A percentile compares a stretch with the other conserved stretches of the same genome.
These are phyloP conservation scores for Solanum tarapatanum DNA, from an alignment of 257 asterid species.

Conservation along the genomic window DNA sequence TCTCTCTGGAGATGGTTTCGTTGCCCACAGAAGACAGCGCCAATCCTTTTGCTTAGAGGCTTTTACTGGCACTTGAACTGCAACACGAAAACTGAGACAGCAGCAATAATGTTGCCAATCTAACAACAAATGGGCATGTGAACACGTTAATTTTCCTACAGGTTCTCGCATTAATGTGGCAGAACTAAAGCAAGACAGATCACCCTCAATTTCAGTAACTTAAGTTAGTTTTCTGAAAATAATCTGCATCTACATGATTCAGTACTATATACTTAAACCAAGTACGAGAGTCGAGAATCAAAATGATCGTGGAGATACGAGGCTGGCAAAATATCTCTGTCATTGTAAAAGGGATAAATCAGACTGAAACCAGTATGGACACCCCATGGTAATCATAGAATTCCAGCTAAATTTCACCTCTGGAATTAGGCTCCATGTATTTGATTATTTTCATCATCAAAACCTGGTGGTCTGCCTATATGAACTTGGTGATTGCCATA, in stretches of 20 bases:
- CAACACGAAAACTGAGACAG: neutral
- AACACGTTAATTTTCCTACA: neutral
- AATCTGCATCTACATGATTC: neutral
- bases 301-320: neutral
- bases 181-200: neutral
- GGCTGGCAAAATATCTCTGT: neutral
- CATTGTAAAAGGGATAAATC: neutral
- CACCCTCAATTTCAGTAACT: neutral
- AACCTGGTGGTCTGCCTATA: neutral
- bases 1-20: neutral
- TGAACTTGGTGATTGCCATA: no score
- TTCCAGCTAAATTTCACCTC: neutral
- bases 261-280: neutral
- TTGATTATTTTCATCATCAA: neutral
- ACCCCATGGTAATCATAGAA: neutral
- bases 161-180: neutral
- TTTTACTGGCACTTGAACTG: neutral
- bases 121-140: neutral
- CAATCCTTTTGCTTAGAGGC: neutral
- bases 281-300: neutral
- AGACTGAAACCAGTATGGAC: neutral
- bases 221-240: neutral
- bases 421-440: neutral
- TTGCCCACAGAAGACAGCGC: neutral
- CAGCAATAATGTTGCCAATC: neutral